These are phyloP conservation scores for Mimosa bimucronata DNA, from an alignment of 306 rosid genomes.

Conservation along the genomic window DNA sequence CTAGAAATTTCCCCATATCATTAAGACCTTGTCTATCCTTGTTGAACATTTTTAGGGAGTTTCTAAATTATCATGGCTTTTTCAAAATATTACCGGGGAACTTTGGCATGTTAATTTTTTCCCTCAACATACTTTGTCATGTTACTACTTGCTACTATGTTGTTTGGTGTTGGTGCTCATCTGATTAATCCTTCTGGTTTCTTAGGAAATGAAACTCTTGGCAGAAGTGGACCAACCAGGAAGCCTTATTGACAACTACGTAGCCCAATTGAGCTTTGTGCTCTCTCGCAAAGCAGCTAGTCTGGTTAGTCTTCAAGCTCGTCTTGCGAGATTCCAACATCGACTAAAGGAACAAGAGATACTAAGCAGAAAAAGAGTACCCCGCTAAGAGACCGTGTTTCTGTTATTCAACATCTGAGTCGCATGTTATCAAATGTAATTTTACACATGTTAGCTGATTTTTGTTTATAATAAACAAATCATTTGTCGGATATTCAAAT, in stretches of 20 bases:
- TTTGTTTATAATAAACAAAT: constrained; percentile 35
- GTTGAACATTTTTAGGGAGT: neutral
- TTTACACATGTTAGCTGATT: constrained; percentile 37
- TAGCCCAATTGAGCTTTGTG: constrained; percentile 86
- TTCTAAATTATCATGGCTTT: neutral
- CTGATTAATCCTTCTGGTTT: constrained; percentile 30
- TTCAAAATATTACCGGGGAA: neutral
- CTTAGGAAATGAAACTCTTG: constrained; percentile 92
- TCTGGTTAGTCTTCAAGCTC: constrained; percentile 96
- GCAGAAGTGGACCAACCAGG: constrained; percentile 99
- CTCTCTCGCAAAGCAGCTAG: constrained; percentile 97
- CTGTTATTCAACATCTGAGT: constrained; percentile 35
- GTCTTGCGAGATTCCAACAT: constrained; percentile 97
- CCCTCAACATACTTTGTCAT: too few relatives aligned
- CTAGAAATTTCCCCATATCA: neutral
- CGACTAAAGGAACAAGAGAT: constrained; percentile 93
- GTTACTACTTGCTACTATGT: neutral
- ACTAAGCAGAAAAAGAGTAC: constrained; percentile 84
- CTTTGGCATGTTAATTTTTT: too few relatives aligned
- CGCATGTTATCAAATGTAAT: constrained; percentile 37
- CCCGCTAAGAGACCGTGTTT: constrained; percentile 56
- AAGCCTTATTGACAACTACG: constrained; percentile 89
- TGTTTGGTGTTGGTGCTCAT: constrained; percentile 18
- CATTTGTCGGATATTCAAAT: constrained; percentile 40
- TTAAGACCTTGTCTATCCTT: neutral